A percentile compares a stretch with the other conserved stretches of the same genome.
Evolutionary conservation across 2,329 filamentous ascomycete species (phyloP).

Genomic region (Rutstroemia sp.): DNA sequence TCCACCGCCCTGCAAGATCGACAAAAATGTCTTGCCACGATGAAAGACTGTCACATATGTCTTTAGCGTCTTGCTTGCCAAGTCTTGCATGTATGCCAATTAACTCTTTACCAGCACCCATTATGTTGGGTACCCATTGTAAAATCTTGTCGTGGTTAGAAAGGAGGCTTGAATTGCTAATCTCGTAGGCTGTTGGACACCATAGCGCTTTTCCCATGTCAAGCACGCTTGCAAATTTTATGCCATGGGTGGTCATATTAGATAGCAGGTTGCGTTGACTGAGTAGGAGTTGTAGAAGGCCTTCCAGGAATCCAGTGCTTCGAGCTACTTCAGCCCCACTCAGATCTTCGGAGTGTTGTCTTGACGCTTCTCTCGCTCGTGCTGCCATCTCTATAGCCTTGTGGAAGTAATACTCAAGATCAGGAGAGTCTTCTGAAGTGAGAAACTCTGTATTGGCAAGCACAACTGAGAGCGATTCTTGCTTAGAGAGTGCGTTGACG

Average conservation of each 20-base stretch:
- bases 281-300: constrained; percentile 61
- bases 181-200: constrained; percentile 30
- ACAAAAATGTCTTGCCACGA: constrained; percentile 43
- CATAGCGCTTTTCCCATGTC: constrained; percentile 32
- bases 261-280: constrained; percentile 44
- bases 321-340: constrained; percentile 72
- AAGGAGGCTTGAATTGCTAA: constrained; percentile 7
- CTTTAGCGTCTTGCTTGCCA: constrained; percentile 41
- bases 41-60: constrained; percentile 39
- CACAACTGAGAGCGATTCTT: constrained; percentile 63
- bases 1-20: constrained; percentile 35
- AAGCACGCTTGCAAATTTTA: constrained; percentile 18
- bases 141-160: constrained; percentile 28
- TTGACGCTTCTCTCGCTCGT: constrained; percentile 55
- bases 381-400: constrained; percentile 69
- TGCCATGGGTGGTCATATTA: constrained; percentile 9
- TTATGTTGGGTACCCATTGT: constrained; percentile 62
- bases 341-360: constrained; percentile 77
- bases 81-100: constrained; percentile 61
- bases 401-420: constrained; percentile 65
- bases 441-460: constrained; percentile 51
- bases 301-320: constrained; percentile 81
- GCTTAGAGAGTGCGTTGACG: constrained; percentile 62
- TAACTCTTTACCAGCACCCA: constrained; percentile 54
- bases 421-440: constrained; percentile 3